phyloP scores from a whole-genome alignment of 345 rosid species.

The Lenwebbia sp. region DNA sequence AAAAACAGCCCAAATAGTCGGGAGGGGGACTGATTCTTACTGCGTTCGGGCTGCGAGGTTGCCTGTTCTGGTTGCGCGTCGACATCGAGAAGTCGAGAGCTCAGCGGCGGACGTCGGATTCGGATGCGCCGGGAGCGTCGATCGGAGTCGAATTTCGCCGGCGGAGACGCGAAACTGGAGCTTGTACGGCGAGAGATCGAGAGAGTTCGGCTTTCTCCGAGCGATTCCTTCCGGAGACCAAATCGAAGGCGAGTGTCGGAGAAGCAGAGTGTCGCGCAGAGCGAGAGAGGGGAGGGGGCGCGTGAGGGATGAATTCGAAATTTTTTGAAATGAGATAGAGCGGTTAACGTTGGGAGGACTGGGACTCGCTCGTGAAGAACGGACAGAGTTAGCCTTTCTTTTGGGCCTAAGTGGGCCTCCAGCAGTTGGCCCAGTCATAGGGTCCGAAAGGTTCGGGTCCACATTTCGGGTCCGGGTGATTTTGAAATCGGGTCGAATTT shows the following conservation, averaged over 20 bases:
- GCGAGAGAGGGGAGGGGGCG: neutral
- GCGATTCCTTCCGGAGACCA: neutral
- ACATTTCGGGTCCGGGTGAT: neutral
- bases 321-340: neutral
- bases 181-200: neutral
- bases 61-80: constrained; percentile 69
- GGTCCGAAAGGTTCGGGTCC: neutral
- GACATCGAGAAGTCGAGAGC: constrained; percentile 20
- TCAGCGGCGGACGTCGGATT: neutral
- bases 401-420: neutral
- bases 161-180: neutral
- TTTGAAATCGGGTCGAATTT: neutral
- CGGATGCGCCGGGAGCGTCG: neutral
- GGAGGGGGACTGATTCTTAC: constrained; percentile 20
- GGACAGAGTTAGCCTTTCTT: neutral
- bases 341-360: neutral
- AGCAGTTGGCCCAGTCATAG: accelerated
- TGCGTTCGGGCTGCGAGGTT: constrained; percentile 58
- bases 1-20: neutral
- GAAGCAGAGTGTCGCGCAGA: neutral
- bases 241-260: neutral
- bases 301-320: neutral
- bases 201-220: neutral
- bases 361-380: too few relatives aligned
- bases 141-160: neutral